These are phyloP conservation scores for Orobanche coerulescens DNA, from an alignment of 257 asterid species.

Conservation along the genomic window DNA sequence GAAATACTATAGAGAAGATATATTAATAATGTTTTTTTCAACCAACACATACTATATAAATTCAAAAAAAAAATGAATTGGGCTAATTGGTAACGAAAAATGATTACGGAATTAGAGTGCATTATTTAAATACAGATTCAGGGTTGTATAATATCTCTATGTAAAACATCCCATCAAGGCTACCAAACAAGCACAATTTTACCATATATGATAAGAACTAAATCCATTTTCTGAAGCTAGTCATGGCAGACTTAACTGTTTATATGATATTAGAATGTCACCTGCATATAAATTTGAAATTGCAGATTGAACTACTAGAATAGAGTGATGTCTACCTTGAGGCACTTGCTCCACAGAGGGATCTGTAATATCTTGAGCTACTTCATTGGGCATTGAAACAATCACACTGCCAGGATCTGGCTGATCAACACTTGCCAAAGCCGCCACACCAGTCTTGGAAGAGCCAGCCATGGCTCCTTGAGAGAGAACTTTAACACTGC, in stretches of 20 bases:
- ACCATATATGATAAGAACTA: not conserved
- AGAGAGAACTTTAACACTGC: conserved; percentile 20
- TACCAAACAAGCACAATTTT: not conserved
- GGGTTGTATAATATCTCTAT: not conserved
- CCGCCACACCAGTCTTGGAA: conserved; percentile 25
- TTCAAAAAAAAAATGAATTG: not conserved
- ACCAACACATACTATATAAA: too few species aligned
- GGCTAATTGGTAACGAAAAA: not conserved
- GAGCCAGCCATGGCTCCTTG: conserved; percentile 20
- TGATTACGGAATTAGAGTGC: not conserved
- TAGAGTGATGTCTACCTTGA: conserved; percentile 24
- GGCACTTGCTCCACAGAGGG: conserved; percentile 17
- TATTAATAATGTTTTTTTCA: too few species aligned
- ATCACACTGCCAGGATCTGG: conserved; percentile 26
- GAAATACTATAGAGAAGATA: too few species aligned
- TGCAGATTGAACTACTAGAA: not conserved
- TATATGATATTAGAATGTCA: not conserved
- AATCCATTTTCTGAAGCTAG: conserved; percentile 5
- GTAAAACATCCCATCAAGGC: not conserved
- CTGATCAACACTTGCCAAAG: conserved; percentile 23
- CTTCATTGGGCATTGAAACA: conserved; percentile 28
- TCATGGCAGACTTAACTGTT: not conserved
- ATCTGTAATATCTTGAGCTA: conserved; percentile 25
- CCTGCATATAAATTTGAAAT: conserved; percentile 2
- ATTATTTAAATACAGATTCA: not conserved